Evolutionary conservation across 2,329 filamentous ascomycete genomes (phyloP), one percentile per base, ranked within the genome.

Genomic region (Ampelomyces quisqualis): DNA sequence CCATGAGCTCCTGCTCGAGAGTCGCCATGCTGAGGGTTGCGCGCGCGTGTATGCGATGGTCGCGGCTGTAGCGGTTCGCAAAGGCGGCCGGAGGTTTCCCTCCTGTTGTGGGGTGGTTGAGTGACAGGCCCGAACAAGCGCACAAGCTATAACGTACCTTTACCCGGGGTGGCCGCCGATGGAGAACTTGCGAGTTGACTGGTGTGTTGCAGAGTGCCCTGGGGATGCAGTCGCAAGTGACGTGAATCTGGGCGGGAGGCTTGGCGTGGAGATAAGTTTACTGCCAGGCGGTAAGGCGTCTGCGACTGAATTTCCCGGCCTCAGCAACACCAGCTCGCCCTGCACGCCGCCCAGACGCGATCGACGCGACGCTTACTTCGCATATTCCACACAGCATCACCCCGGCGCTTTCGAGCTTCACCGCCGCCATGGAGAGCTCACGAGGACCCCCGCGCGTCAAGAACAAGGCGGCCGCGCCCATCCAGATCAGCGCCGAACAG

Each of bases 381-480:
- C n/a, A n/a, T n/a, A n/a, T n/a, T n/a, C n/a, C n/a, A 34, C n/a
- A 17, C 8, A 18, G 1, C 7, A 21, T 21, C 8, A 37, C 17
- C 7, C 7, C 20, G n/a, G 10, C 26, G 10, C 34, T 20, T 31
- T 17, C 28, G n/a, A 29, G 14, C 21, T 14, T 31, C 13, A 23
- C 46, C 34, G 40, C 56, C 69, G 80, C 49, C 51, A 96, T 97
- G 90, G 91, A 97, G 77, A 82, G 85, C 43, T 85, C 62, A 49
- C 85, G 91, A 52, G 93, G 91, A 59, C 91, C 93, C 43, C 91
- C 93, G 9, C 79, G 90, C 80, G 93, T 98, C 77, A 97, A 97
- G 73, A 97, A 98, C 78, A 98, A 98, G 85, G 89, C 88, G 53
- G 80, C 93, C 1, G 91, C 91, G 73, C 88, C 72, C 29, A 62